phyloP scores from a whole-genome alignment of 768 basidiomycete genomes.

The Hygrophorus pudorinus region DNA sequence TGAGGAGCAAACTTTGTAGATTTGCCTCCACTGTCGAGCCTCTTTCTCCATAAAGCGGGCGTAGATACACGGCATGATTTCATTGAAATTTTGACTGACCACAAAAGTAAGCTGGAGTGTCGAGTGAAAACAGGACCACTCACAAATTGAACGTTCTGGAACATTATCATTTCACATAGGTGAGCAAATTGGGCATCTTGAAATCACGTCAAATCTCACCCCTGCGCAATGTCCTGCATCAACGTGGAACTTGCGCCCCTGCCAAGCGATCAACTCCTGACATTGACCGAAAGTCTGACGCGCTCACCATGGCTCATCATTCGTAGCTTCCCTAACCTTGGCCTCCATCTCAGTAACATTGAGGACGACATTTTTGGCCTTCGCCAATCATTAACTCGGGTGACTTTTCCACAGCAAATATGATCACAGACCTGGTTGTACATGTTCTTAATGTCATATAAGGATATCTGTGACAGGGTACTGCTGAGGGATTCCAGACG shows the following conservation, averaged over 20 bases:
- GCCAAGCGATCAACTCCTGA: conserved; percentile 3
- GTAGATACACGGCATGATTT: conserved; percentile 98
- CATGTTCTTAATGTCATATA: conserved; percentile 92
- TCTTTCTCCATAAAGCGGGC: conserved; percentile 97
- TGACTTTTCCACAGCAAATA: conserved; percentile 1
- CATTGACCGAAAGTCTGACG: neutral
- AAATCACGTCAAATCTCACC: conserved; percentile 40
- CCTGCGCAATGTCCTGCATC: conserved; percentile 98
- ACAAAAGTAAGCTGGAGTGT: conserved; percentile 5
- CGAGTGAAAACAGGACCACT: conserved; percentile 19
- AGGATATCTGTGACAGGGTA: conserved; percentile 69
- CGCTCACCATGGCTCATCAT: conserved; percentile 94
- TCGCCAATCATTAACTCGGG: conserved; percentile 6
- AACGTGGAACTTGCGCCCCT: conserved; percentile 97
- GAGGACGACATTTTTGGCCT: conserved; percentile 95
- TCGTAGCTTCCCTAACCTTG: conserved; percentile 94
- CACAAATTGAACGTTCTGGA: conserved; percentile 95
- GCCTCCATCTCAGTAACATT: conserved; percentile 97
- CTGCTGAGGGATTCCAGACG: conserved; percentile 65
- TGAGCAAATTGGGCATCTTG: neutral
- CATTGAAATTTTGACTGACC: conserved; percentile 90
- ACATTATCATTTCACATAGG: neutral
- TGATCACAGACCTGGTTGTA: conserved; percentile 68
- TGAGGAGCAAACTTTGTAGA: conserved; percentile 73
- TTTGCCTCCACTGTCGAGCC: conserved; percentile 95